phyloP scores from a whole-genome alignment of 345 rosid genomes.

The Brassica cretica region DNA sequence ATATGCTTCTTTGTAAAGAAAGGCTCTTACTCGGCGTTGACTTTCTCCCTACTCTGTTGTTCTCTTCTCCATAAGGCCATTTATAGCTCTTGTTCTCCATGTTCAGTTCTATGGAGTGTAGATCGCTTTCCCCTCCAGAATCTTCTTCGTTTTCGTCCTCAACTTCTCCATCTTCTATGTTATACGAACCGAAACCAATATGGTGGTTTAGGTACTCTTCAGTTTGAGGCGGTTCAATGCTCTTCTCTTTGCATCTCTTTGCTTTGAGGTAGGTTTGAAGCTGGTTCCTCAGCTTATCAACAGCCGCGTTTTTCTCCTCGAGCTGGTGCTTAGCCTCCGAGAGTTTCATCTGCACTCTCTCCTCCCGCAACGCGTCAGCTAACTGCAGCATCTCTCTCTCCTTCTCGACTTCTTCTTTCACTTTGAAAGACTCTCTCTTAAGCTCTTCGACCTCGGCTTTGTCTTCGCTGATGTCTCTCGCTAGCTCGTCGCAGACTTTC shows the following conservation, averaged over 20 bases:
- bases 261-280: conserved; percentile 77
- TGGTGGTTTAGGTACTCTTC: conserved; percentile 51
- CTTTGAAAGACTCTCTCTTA: conserved; percentile 63
- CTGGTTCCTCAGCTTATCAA: conserved; percentile 78
- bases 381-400: conserved; percentile 82
- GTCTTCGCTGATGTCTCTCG: conserved; percentile 61
- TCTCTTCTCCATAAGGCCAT: conserved; percentile 60
- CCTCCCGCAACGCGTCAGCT: conserved; percentile 69
- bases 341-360: conserved; percentile 73
- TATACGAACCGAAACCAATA: conserved; percentile 44
- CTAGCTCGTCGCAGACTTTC: conserved; percentile 83
- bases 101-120: conserved; percentile 80
- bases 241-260: conserved; percentile 62
- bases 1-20: conserved; percentile 74
- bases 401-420: conserved; percentile 72
- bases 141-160: conserved; percentile 61
- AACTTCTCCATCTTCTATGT: conserved; percentile 62
- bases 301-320: conserved; percentile 80
- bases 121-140: conserved; percentile 78
- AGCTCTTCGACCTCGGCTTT: conserved; percentile 65
- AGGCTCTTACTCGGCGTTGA: conserved; percentile 64
- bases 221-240: conserved; percentile 44
- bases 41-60: conserved; percentile 58
- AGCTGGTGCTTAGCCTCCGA: conserved; percentile 77
- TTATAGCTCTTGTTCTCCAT: conserved; percentile 70